A percentile compares a stretch with the other conserved stretches of the same genome.
phyloP scores from a whole-genome alignment of 805 yeast genomes.

The Metschnikowia amazonensis region DNA sequence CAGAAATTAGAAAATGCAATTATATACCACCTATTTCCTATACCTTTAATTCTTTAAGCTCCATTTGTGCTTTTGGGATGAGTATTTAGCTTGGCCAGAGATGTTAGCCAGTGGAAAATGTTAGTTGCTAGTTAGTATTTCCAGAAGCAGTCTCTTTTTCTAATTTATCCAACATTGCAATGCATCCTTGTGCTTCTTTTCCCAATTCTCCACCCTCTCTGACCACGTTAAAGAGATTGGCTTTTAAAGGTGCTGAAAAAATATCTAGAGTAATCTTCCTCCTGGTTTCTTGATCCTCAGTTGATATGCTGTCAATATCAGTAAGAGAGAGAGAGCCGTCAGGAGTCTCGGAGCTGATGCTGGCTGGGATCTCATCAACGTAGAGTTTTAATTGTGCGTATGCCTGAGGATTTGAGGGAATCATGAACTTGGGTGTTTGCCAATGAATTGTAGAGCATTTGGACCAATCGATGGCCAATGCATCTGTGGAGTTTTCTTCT shows the following conservation, averaged over 20 bases:
- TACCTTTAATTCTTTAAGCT: too few species aligned
- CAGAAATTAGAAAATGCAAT: neutral
- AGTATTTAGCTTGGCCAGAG: neutral
- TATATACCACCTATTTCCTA: neutral
- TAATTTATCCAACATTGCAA: slow-evolving; percentile 14
- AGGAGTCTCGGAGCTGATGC: slow-evolving; percentile 9
- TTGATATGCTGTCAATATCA: slow-evolving; percentile 44
- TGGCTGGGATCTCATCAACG: slow-evolving; percentile 32
- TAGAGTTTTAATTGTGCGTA: slow-evolving; percentile 61
- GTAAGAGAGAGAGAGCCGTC: slow-evolving; percentile 26
- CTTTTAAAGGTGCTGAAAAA: slow-evolving; percentile 45
- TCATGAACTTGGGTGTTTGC: slow-evolving; percentile 49
- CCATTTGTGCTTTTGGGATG: neutral
- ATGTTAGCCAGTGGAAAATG: too few species aligned
- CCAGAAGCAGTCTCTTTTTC: neutral
- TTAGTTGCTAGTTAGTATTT: neutral
- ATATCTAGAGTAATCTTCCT: slow-evolving; percentile 50
- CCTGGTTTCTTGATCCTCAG: slow-evolving; percentile 62
- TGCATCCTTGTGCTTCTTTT: slow-evolving; percentile 38
- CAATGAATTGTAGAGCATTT: slow-evolving; percentile 36
- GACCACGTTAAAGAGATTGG: slow-evolving; percentile 47
- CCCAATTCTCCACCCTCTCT: slow-evolving; percentile 77
- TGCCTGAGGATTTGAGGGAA: slow-evolving; percentile 53
- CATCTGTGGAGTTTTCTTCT: slow-evolving; percentile 17
- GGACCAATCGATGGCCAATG: slow-evolving; percentile 15